Evolutionary conservation across 2,329 filamentous ascomycete genomes (phyloP).

Genomic region (Colletotrichum orbiculare): DNA sequence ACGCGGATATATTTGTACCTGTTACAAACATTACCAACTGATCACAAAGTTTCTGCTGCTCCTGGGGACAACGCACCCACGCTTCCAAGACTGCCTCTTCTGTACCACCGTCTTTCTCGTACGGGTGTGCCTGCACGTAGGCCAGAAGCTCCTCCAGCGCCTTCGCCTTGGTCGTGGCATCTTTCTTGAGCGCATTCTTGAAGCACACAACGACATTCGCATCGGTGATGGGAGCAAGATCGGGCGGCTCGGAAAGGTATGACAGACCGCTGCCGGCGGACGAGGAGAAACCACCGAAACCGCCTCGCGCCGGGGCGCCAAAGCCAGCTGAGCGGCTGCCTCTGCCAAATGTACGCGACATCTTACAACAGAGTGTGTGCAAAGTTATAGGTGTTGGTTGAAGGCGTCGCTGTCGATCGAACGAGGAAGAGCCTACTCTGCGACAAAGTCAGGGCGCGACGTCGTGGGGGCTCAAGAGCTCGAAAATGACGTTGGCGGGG

Average conservation of each 20-base stretch:
- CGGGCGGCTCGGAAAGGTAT: constrained; percentile 87
- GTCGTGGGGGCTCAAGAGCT: constrained; percentile 15
- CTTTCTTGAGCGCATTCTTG: constrained; percentile 93
- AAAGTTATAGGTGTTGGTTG: background rate
- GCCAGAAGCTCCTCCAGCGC: constrained; percentile 86
- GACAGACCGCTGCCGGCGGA: constrained; percentile 70
- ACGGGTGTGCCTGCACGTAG: constrained; percentile 67
- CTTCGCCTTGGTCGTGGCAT: constrained; percentile 90
- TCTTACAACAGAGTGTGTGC: constrained; percentile 11
- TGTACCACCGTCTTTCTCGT: constrained; percentile 67
- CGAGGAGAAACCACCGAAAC: constrained; percentile 56
- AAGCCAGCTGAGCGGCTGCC: constrained; percentile 32
- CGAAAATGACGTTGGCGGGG: constrained; percentile 36
- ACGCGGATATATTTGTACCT: constrained; percentile 89
- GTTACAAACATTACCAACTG: constrained; percentile 51
- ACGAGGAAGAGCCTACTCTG: background rate
- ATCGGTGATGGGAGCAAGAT: constrained; percentile 81
- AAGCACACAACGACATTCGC: constrained; percentile 88
- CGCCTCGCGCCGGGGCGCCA: constrained; percentile 27
- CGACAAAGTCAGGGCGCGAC: constrained; percentile 3
- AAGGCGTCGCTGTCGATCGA: too few relatives aligned
- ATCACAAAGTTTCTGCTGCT: constrained; percentile 42
- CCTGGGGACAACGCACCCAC: constrained; percentile 72
- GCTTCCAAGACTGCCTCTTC: constrained; percentile 88
- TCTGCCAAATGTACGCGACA: constrained; percentile 37